Base-by-base conservation (phyloP, 352 stramenopile species). In the Albugo laibachii region DNA sequence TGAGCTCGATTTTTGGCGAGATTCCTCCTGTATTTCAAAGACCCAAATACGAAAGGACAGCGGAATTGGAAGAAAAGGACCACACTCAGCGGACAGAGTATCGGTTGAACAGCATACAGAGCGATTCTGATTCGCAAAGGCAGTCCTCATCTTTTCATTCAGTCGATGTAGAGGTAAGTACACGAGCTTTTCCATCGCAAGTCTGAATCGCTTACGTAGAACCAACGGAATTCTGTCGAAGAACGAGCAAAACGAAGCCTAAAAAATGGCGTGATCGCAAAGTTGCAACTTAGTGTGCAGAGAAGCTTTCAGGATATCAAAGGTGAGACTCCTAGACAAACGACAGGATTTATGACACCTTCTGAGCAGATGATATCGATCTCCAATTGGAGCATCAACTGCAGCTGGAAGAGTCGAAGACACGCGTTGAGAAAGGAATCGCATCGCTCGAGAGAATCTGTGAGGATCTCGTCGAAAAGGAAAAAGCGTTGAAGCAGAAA, bases 1-100 rank as follows among this genome's bases (percentile, higher is more conserved):
- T 89, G 63, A 89, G 79, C 62, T 89, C 75, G n/a, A 86, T 92
- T 38, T 92, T 92, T 48, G 77, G 79, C 36, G 85, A 80, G 47
- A 85, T 85, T 52, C 79, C 79, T 11, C 79, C 76, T 10, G 79
- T 92, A 1, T 92, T 87, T 45, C 69, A 73, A 37, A 71, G 79
- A 14, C 76, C 76, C 10, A 31, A 31, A 31, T 8, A 31, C 8
- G 24, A 31, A 31, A 31, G 3, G 24, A 31, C 24, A 31, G 3
- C 24, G 24, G 24, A 31, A 31, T 10, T 31, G 3, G 24, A 31
- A 8, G 24, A 31, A 8, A 31, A 31, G 8, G 24, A 31, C 24
- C 24, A 31, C 24, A 31, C 24, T 10, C 24, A 31, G 8, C 8
- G 24, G 24, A 31, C 24, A 31, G 24, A 31, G 24, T 3, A 31